phyloP scores from a whole-genome alignment of 495 filamentous ascomycete species.

The Monascus purpureus region DNA sequence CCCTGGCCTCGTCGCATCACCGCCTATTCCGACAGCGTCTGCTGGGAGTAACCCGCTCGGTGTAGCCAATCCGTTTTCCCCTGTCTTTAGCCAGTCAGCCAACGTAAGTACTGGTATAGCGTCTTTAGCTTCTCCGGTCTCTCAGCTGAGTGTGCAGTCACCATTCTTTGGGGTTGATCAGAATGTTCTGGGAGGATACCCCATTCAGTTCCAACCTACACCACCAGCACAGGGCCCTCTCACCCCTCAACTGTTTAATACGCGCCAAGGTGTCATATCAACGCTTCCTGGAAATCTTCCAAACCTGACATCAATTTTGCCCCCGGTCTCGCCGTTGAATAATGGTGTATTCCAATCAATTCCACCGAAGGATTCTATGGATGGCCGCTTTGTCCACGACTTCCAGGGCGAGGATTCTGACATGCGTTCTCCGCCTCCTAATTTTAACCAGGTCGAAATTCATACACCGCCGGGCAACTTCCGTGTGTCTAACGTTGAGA shows the following conservation, averaged over 20 bases:
- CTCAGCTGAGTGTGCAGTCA: slow-evolving; percentile 29
- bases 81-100: slow-evolving; percentile 34
- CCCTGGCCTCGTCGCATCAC: slow-evolving; percentile 42
- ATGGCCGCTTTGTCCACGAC: slow-evolving; percentile 10
- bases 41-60: slow-evolving; percentile 27
- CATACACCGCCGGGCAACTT: slow-evolving; percentile 20
- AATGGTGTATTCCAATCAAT: slow-evolving; percentile 16
- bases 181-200: slow-evolving; percentile 21
- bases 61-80: slow-evolving; percentile 26
- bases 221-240: slow-evolving; percentile 29
- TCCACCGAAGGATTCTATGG: slow-evolving; percentile 13
- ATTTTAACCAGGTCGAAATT: slow-evolving; percentile 20
- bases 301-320: slow-evolving; percentile 28
- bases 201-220: slow-evolving; percentile 31
- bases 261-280: slow-evolving; percentile 19
- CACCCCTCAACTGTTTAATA: slow-evolving; percentile 31
- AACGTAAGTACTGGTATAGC: slow-evolving; percentile 44
- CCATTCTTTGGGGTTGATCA: slow-evolving; percentile 31
- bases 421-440: slow-evolving; percentile 14
- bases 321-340: slow-evolving; percentile 31
- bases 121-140: slow-evolving; percentile 45
- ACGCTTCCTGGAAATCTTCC: slow-evolving; percentile 19
- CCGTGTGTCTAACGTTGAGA: slow-evolving; percentile 36
- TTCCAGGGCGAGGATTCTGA: slow-evolving; percentile 9
- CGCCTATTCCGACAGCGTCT: slow-evolving; percentile 36